These are phyloP conservation scores for Blastobotrys terrestris DNA, from an alignment of 805 yeast species.

Conservation along the genomic window DNA sequence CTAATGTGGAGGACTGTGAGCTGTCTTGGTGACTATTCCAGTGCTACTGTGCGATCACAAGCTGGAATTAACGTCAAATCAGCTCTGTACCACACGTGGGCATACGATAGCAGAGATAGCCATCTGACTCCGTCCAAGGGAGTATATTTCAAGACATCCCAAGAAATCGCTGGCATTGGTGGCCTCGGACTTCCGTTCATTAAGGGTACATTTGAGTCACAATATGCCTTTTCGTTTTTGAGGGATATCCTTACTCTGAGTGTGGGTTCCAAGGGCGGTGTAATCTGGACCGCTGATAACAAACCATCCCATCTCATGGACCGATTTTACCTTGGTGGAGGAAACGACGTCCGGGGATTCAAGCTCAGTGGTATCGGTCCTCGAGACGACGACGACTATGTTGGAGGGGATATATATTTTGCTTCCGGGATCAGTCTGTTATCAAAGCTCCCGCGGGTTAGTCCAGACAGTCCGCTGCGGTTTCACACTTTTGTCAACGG, in stretches of 20 bases:
- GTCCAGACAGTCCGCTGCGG: conserved; percentile 45
- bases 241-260: conserved; percentile 15
- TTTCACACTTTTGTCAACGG: conserved; percentile 60
- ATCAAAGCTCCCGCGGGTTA: conserved; percentile 50
- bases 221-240: conserved; percentile 26
- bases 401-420: conserved; percentile 63
- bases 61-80: conserved; percentile 62
- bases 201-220: conserved; percentile 32
- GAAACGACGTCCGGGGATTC: conserved; percentile 65
- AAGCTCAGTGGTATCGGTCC: conserved; percentile 62
- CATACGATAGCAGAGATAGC: conserved; percentile 39
- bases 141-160: conserved; percentile 32
- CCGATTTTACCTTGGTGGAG: conserved; percentile 79
- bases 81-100: conserved; percentile 40
- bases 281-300: conserved; percentile 38
- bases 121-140: conserved; percentile 46
- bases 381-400: conserved; percentile 44
- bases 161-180: conserved; percentile 40
- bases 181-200: conserved; percentile 27
- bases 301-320: conserved; percentile 56
- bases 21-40: conserved; percentile 40
- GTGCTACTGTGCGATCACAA: conserved; percentile 48
- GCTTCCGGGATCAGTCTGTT: conserved; percentile 55
- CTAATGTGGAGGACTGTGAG: conserved; percentile 51
- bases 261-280: conserved; percentile 43